Evolutionary conservation across 2,329 filamentous ascomycete species (phyloP).

Genomic region (Colletotrichum viniferum): DNA sequence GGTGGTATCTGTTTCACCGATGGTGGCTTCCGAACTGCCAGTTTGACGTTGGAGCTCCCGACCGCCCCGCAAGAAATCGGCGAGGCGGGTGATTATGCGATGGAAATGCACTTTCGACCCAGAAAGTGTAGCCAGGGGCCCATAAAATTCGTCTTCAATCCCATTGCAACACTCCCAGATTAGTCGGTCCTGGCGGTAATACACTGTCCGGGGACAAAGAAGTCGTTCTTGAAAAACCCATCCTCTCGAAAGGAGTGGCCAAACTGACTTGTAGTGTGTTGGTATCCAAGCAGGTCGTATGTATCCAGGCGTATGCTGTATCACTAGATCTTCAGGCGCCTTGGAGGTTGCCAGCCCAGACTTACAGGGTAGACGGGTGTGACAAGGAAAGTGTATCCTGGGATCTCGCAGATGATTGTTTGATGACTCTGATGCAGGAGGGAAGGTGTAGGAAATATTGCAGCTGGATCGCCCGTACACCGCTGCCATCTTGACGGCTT

Average conservation of each 20-base stretch:
- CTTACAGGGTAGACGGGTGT: background rate
- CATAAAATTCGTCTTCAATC: background rate
- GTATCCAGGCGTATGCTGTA: background rate
- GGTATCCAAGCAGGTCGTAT: background rate
- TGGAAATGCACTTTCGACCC: background rate
- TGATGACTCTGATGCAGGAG: background rate
- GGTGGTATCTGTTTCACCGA: background rate
- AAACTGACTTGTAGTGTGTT: background rate
- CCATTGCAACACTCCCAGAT: background rate
- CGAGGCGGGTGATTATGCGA: background rate
- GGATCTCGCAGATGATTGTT: background rate
- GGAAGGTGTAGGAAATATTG: background rate
- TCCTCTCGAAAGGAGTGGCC: background rate
- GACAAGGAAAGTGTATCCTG: background rate
- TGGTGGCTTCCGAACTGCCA: background rate
- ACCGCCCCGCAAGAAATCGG: background rate
- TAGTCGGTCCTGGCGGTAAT: background rate
- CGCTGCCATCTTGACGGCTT: background rate
- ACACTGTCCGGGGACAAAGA: background rate
- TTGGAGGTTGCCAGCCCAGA: accelerated
- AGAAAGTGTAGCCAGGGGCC: background rate
- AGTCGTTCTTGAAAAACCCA: background rate
- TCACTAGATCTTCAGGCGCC: background rate
- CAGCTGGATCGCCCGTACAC: background rate
- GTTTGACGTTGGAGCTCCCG: background rate